Base-by-base conservation (phyloP, 2,329 filamentous ascomycete genomes). In the Podosphaera aphanis region DNA sequence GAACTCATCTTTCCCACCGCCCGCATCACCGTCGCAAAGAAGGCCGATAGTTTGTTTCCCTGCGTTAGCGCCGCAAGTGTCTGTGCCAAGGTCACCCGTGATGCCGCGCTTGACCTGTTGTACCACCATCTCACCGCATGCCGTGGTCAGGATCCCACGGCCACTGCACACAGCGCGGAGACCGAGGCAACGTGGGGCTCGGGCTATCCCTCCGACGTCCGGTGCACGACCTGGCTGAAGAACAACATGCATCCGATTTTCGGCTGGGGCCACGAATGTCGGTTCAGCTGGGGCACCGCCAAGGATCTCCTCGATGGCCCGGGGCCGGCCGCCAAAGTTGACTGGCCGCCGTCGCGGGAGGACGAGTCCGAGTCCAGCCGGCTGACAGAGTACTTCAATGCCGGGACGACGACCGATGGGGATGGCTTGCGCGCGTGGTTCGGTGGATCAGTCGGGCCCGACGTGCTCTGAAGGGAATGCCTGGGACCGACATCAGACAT, bases 211-310 rank as follows among this genome's bases (percentile, higher is more conserved):
- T 84, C 81, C 1, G 90, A 98, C 62, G 76, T 70, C 18, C 73
- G 81, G 50, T 93, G 85, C 55, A 74, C 79, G 1, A 62, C 64
- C 19, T 98, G 90, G 88, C 60, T 98, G 58, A 82, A 77, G 63
- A 66, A 65, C 35, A 90, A 88, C 52, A 88, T 94, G 77, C 79
- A 98, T 57, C 83, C 83, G 2, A 64, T 95, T 1, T 98, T 95
- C 64, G 90, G 90, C 13, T 98, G 90, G 88, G 86, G 88, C 0
- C 73, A 73, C 20, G 86, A 95, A 63, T 93, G 84, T 59, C 71
- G 90, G 3, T 95, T 94, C 58, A 93, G 85, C 57, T 98, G 90
- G 90, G 82, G 81, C 0, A 95, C 90, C 0, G 82, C 82, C 1
- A 94, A 92, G 64, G 86, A 95, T 57, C 73, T 95, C 74, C 65